Evolutionary conservation across 2,329 filamentous ascomycete genomes (phyloP).

Genomic region (Diaporthe velutina): DNA sequence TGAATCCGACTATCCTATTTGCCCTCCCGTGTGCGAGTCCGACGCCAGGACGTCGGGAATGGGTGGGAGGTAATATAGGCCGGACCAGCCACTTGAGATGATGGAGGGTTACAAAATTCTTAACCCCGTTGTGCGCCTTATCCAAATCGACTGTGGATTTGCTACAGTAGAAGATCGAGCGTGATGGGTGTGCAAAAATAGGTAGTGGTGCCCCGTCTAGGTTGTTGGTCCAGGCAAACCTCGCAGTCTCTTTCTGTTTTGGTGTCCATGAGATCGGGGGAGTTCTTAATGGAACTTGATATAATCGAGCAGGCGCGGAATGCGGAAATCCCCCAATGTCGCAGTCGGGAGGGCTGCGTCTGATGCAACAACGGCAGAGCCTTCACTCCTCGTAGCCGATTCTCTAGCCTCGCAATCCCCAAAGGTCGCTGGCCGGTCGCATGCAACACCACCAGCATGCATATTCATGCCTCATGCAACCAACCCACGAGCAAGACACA

Average conservation of each 20-base stretch:
- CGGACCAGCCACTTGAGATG: slow-evolving; percentile 6
- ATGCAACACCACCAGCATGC: slow-evolving; percentile 27
- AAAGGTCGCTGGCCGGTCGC: slow-evolving; percentile 28
- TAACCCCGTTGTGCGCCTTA: not conserved
- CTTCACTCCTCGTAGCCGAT: not conserved
- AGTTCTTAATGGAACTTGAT: slow-evolving; percentile 10
- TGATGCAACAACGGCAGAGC: slow-evolving; percentile 24
- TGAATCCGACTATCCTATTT: slow-evolving; percentile 5
- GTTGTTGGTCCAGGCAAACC: slow-evolving; percentile 10
- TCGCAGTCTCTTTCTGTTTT: slow-evolving; percentile 25
- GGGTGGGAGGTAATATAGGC: slow-evolving; percentile 17
- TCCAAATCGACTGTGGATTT: not conserved
- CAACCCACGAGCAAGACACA: slow-evolving; percentile 19
- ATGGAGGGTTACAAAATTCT: not conserved
- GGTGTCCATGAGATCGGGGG: not conserved
- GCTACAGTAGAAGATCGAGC: not conserved
- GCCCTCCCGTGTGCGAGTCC: not conserved
- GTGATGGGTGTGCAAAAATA: slow-evolving; percentile 1
- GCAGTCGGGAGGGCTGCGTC: slow-evolving; percentile 33
- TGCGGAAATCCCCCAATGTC: slow-evolving; percentile 6
- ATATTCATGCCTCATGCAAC: slow-evolving; percentile 27
- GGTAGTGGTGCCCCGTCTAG: slow-evolving; percentile 2
- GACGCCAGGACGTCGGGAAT: not conserved
- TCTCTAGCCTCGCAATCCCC: slow-evolving; percentile 21
- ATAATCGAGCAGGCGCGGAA: slow-evolving; percentile 19